Conservation (phyloP, 305 asterid genomes). For the Salvia sclarea region DNA sequence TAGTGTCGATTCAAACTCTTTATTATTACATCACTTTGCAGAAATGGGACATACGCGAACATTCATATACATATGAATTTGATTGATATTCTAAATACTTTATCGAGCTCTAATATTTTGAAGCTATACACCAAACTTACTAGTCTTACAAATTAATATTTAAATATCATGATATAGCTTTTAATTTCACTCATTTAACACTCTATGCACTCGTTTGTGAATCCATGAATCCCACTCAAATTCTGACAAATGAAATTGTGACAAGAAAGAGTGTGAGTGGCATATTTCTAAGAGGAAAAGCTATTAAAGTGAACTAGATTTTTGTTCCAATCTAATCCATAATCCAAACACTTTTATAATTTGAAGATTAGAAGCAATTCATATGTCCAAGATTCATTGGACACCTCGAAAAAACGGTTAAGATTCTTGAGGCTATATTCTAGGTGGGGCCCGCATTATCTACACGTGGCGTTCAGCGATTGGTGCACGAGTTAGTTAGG, state of each 20-base stretch:
- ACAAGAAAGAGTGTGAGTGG: not conserved
- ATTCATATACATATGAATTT: too few species aligned
- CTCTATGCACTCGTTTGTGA: too few species aligned
- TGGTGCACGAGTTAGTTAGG: slow-evolving; percentile 12
- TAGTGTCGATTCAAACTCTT: too few species aligned
- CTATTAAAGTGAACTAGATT: slow-evolving; percentile 12
- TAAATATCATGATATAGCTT: too few species aligned
- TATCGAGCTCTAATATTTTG: too few species aligned
- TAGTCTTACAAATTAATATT: too few species aligned
- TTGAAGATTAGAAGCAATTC: slow-evolving; percentile 2
- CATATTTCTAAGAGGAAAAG: not conserved
- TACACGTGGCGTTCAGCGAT: slow-evolving; percentile 2
- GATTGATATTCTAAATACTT: too few species aligned
- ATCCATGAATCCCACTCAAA: not conserved
- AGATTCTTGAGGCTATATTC: slow-evolving; percentile 13
- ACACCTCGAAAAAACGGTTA: slow-evolving; percentile 28
- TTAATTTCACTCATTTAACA: too few species aligned
- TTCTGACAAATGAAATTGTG: not conserved
- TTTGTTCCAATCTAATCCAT: slow-evolving; percentile 9
- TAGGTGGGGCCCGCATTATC: slow-evolving; percentile 15
- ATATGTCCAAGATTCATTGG: slow-evolving; percentile 9
- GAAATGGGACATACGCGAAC: too few species aligned
- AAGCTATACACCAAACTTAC: too few species aligned
- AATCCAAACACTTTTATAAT: not conserved
- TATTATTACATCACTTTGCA: too few species aligned